These are phyloP conservation scores for Fremontodendron californicum DNA, from an alignment of 345 rosid species.

Conservation along the genomic window DNA sequence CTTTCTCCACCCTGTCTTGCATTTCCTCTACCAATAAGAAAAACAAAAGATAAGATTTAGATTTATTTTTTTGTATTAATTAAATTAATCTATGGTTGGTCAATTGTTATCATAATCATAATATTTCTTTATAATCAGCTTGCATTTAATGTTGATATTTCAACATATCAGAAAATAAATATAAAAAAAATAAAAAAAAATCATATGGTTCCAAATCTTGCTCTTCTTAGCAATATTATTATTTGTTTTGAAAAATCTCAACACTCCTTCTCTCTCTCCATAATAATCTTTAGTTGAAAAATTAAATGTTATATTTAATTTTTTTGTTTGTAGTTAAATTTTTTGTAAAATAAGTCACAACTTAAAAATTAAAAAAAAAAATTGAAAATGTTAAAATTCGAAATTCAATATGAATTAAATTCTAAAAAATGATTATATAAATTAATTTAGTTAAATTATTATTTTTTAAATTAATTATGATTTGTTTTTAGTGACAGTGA, in stretches of 20 bases:
- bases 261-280: background rate
- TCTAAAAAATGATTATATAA: too few relatives aligned
- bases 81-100: background rate
- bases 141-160: constrained; percentile 8
- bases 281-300: background rate
- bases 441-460: too few relatives aligned
- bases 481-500: background rate
- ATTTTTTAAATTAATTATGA: too few relatives aligned
- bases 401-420: too few relatives aligned
- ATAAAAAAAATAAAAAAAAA: background rate
- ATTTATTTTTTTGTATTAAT: background rate
- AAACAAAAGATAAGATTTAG: background rate
- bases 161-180: background rate
- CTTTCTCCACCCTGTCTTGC: background rate
- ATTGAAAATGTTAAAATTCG: too few relatives aligned
- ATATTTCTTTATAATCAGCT: background rate
- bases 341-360: too few relatives aligned
- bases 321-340: background rate
- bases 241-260: background rate
- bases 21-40: background rate
- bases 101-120: background rate
- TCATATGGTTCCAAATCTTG: background rate
- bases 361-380: too few relatives aligned
- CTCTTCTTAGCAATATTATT: background rate
- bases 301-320: background rate